A percentile compares a stretch with the other conserved stretches of the same genome.
Evolutionary conservation across 352 stramenopile genomes (phyloP).

Genomic region (Aphanomyces cochlioides): DNA sequence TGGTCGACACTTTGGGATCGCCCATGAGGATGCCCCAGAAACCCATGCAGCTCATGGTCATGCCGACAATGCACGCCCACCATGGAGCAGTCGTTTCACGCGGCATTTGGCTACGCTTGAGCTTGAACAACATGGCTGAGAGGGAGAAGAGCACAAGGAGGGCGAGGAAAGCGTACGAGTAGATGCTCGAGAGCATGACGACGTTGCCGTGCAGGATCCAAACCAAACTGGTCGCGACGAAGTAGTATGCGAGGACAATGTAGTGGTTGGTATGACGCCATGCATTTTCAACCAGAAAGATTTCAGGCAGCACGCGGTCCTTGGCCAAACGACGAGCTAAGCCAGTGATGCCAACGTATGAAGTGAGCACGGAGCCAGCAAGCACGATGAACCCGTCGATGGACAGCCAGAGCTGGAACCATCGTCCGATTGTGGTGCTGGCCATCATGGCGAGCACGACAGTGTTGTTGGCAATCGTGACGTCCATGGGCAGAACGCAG

Average conservation of each 20-base stretch:
- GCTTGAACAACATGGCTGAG: constrained; percentile 81
- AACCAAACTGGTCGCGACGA: constrained; percentile 66
- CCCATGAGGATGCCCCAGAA: constrained; percentile 53
- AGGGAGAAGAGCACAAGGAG: constrained; percentile 81
- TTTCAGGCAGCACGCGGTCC: constrained; percentile 58
- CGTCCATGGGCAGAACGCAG: constrained; percentile 66
- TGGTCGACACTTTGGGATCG: constrained; percentile 43
- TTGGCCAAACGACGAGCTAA: constrained; percentile 76
- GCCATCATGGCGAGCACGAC: constrained; percentile 70
- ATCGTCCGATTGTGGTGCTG: constrained; percentile 37
- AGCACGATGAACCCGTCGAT: constrained; percentile 86
- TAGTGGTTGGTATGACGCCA: constrained; percentile 71
- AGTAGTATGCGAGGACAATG: constrained; percentile 78
- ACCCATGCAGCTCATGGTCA: constrained; percentile 46
- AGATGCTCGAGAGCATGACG: constrained; percentile 72
- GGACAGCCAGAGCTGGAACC: constrained; percentile 54
- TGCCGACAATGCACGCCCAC: constrained; percentile 43
- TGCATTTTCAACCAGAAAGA: constrained; percentile 51
- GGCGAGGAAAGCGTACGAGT: constrained; percentile 82
- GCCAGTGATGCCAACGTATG: constrained; percentile 78
- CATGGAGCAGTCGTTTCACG: constrained; percentile 67
- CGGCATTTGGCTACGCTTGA: constrained; percentile 79
- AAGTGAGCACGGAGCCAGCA: constrained; percentile 75
- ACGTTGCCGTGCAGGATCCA: constrained; percentile 78
- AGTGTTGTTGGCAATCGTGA: constrained; percentile 58